Conservation (phyloP, 2,329 filamentous ascomycete species). For the Emmonsia crescens region DNA sequence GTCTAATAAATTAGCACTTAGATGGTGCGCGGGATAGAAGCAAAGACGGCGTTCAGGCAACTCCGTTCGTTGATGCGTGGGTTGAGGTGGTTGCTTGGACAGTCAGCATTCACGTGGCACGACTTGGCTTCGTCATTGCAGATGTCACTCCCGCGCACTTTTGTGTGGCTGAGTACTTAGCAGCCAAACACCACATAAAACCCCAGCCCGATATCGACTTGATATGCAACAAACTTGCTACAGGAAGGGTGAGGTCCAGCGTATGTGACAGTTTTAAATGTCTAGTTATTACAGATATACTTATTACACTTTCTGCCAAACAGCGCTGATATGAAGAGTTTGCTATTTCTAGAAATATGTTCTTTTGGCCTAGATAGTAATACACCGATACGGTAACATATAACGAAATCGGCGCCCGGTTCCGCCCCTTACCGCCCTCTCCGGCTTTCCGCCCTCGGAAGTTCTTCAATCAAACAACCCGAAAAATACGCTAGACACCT, state of each 20-base stretch:
- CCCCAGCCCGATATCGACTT: too few species aligned
- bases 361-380: too few species aligned
- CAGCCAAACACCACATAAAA: background rate
- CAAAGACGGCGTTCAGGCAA: background rate
- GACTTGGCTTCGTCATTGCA: background rate
- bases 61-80: background rate
- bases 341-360: too few species aligned
- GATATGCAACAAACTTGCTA: too few species aligned
- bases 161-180: background rate
- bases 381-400: too few species aligned
- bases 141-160: background rate
- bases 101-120: background rate
- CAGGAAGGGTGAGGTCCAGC: too few species aligned
- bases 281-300: too few species aligned
- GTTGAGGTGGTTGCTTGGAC: background rate
- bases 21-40: background rate
- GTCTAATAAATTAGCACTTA: background rate
- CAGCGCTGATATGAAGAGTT: background rate
- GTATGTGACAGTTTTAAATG: too few species aligned
- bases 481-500: background rate
- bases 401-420: background rate
- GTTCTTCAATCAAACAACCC: background rate
- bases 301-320: background rate
- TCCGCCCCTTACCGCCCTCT: background rate
- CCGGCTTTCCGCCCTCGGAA: background rate